Evolutionary conservation across 148 eudicot genomes (phyloP).

Genomic region (Spergularia bocconei): DNA sequence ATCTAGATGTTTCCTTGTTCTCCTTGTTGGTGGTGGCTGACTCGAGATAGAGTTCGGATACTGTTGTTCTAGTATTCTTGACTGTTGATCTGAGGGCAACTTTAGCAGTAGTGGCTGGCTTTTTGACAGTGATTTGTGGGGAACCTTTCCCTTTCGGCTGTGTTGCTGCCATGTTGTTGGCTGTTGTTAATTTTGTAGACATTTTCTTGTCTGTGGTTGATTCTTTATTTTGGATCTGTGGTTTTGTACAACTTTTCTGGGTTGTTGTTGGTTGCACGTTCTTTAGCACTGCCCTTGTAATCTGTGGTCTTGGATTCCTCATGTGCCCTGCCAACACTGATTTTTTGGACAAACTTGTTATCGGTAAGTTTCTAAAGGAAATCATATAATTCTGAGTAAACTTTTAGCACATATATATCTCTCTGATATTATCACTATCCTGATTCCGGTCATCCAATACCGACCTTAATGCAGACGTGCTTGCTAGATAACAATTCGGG

Average conservation of each 20-base stretch:
- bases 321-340: conserved; percentile 13
- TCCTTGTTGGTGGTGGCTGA: conserved; percentile 1
- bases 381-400: too few species aligned
- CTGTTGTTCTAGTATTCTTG: conserved; percentile 18
- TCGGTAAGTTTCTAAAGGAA: too few species aligned
- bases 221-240: conserved; percentile 15
- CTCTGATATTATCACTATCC: too few species aligned
- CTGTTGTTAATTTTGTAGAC: conserved; percentile 10
- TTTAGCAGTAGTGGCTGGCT: conserved; percentile 9
- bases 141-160: conserved; percentile 19
- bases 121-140: background rate
- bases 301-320: background rate
- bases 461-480: too few species aligned
- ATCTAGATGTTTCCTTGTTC: conserved; percentile 6
- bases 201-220: conserved; percentile 20
- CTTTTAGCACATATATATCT: too few species aligned
- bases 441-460: too few species aligned
- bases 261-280: conserved; percentile 22
- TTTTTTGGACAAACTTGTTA: too few species aligned
- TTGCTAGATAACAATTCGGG: too few species aligned
- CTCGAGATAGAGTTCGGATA: conserved; percentile 19
- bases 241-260: conserved; percentile 23
- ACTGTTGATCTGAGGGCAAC: conserved; percentile 27
- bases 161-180: conserved; percentile 22
- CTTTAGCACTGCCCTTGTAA: conserved; percentile 3